Base-by-base conservation (phyloP, 306 rosid species). In the Phaseolus lunatus region DNA sequence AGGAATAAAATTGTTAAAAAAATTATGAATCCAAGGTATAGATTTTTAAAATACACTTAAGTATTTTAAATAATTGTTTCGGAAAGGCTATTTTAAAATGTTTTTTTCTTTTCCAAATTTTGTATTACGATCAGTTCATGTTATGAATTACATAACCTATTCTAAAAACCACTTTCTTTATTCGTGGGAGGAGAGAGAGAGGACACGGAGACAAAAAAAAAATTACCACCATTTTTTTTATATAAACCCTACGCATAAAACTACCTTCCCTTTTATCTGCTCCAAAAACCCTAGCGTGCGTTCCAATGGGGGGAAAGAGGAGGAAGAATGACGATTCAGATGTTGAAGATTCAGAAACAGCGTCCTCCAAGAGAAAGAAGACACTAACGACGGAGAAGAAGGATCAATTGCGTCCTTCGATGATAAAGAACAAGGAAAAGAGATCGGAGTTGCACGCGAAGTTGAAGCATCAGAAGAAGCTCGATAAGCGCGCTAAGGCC, bases 361-460 rank as follows among this genome's bases (percentile, higher is more conserved):
- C 22, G 0, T 9, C 24, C 11, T 2, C 72, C 35, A 31, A 31
- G 23, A 58, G 19, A 44, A 49, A 74, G 50, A 65, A 29, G 76
- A 58, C 52, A 75, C 61, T 50, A 69, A 57, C 58, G 82, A 56
- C 69, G 85, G 83, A 13, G 3, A 16, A 24, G 87, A 88, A 14
- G 56, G 78, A 65, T 58, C 87, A 74, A 48, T 37, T 95, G 37
- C 85, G n/a, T n/a, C n/a, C n/a, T n/a, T n/a, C n/a, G 3, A 95
- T 81, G 97, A 92, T 95, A 9, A 95, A 92, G 84, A 95, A 95
- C 89, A 95, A 95, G 80, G 99, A 90, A 79, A 95, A 92, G 83
- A 81, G 97, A 79, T 86, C 97, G 3, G 92, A 81, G 53, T 77
- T 95, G 9, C 93, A 89, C 71, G 89, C 96, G 5, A 91, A 89